These are phyloP conservation scores for Calocybe gangraenosa DNA, from an alignment of 768 basidiomycete genomes.

Conservation along the genomic window DNA sequence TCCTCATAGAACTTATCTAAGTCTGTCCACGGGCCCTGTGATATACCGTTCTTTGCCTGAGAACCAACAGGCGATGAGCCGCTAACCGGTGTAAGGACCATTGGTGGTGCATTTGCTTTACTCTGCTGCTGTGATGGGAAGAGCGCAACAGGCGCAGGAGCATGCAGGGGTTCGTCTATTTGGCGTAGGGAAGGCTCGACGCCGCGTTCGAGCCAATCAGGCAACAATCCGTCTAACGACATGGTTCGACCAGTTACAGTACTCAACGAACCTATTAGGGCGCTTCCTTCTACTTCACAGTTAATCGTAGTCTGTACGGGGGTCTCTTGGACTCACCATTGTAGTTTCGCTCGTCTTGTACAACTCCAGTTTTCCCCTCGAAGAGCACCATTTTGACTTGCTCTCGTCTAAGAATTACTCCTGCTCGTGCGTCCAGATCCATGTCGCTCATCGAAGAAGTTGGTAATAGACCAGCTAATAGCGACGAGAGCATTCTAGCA, in stretches of 20 bases:
- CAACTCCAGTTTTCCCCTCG: conserved; percentile 58
- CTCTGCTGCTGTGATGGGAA: conserved; percentile 27
- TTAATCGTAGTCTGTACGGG: conserved; percentile 2
- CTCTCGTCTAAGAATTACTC: conserved; percentile 78
- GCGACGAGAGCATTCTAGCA: conserved; percentile 68
- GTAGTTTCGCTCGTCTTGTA: conserved; percentile 33
- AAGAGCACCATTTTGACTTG: conserved; percentile 80
- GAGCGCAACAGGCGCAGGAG: conserved; percentile 34
- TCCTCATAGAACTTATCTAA: conserved; percentile 77
- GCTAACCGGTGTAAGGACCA: conserved; percentile 55
- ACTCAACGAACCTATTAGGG: conserved; percentile 63
- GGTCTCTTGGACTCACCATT: conserved; percentile 22
- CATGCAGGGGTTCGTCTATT: conserved; percentile 47
- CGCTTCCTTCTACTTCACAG: conserved; percentile 30
- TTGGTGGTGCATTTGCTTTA: conserved; percentile 35
- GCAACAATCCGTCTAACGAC: conserved; percentile 49
- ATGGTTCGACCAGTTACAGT: conserved; percentile 55
- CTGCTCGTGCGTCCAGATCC: conserved; percentile 46
- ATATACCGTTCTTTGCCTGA: conserved; percentile 26
- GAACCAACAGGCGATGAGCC: conserved; percentile 40
- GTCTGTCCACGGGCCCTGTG: conserved; percentile 50
- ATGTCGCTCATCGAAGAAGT: conserved; percentile 28
- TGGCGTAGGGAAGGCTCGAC: conserved; percentile 78
- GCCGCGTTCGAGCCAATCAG: conserved; percentile 87
- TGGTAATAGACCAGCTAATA: conserved; percentile 53